Conservation (phyloP, 1,284 basidiomycete genomes). For the Cutaneotrichosporon sp. region DNA sequence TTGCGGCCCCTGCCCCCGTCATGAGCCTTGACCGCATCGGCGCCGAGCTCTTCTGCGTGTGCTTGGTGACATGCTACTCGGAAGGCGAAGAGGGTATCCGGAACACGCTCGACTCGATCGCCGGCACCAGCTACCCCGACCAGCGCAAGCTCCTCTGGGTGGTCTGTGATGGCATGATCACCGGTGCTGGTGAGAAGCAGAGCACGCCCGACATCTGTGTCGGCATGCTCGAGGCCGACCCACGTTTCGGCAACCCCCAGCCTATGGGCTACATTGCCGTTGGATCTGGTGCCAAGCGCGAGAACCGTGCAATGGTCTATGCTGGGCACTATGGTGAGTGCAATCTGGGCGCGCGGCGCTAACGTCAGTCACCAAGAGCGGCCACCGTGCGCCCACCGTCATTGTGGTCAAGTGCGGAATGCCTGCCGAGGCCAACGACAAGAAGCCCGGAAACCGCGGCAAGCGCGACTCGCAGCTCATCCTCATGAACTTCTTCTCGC, state of each 20-base stretch:
- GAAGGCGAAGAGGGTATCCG: conserved; percentile 92
- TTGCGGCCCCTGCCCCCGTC: conserved; percentile 60
- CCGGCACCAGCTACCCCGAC: conserved; percentile 86
- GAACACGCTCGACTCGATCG: conserved; percentile 90
- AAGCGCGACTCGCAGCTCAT: conserved; percentile 99
- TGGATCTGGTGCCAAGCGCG: conserved; percentile 80
- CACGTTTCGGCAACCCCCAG: conserved; percentile 91
- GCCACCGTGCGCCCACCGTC: conserved; percentile 90
- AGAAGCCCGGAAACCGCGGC: conserved; percentile 96
- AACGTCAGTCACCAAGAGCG: conserved; percentile 56
- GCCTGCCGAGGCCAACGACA: conserved; percentile 72
- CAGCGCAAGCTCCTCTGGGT: conserved; percentile 88
- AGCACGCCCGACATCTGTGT: conserved; percentile 98
- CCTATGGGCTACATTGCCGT: conserved; percentile 95
- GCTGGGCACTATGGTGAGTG: conserved; percentile 93
- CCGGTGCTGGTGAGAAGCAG: conserved; percentile 89
- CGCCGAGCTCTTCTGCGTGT: conserved; percentile 89
- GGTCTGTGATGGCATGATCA: conserved; percentile 99
- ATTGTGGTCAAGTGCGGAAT: conserved; percentile 97
- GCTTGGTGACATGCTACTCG: conserved; percentile 96
- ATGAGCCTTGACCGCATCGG: conserved; percentile 86
- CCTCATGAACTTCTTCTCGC: conserved; percentile 99
- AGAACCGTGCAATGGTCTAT: conserved; percentile 97
- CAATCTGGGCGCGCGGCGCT: background rate
- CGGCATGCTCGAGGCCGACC: conserved; percentile 85